Percentiles rank a stretch among this genome's conserved stretches.
Conservation (phyloP, 495 filamentous ascomycete species). For the Neurospora intermedia region DNA sequence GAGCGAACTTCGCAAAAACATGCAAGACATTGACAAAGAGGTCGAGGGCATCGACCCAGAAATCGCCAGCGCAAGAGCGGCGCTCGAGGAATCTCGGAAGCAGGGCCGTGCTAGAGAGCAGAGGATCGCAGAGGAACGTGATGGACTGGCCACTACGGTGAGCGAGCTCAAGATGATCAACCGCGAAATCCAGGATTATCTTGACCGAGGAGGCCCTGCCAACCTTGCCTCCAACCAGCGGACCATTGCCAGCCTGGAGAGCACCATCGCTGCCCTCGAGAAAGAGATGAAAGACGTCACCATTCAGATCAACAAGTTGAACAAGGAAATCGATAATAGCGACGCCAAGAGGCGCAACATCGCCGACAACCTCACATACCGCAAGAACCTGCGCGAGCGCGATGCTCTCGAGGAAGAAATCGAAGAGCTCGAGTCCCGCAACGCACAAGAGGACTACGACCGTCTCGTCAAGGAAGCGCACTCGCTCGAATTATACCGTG, state of each 20-base stretch:
- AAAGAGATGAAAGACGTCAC: constrained; percentile 56
- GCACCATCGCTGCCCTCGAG: constrained; percentile 54
- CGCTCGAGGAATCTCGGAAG: constrained; percentile 62
- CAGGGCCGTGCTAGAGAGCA: constrained; percentile 64
- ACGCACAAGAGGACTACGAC: constrained; percentile 71
- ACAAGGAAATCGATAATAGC: constrained; percentile 64
- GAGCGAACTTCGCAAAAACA: constrained; percentile 52
- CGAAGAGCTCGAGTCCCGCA: constrained; percentile 61
- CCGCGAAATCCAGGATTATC: constrained; percentile 69
- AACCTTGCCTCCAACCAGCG: constrained; percentile 59
- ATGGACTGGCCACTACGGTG: constrained; percentile 57
- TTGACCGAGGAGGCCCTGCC: constrained; percentile 59
- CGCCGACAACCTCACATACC: constrained; percentile 75
- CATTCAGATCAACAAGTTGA: constrained; percentile 62
- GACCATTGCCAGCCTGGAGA: constrained; percentile 56
- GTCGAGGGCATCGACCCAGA: constrained; percentile 60
- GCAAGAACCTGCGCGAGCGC: constrained; percentile 57
- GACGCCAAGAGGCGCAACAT: constrained; percentile 73
- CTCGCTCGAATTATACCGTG: constrained; percentile 48
- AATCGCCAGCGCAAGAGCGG: constrained; percentile 59
- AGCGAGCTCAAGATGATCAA: constrained; percentile 66
- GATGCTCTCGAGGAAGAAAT: constrained; percentile 60
- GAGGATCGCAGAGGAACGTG: constrained; percentile 59
- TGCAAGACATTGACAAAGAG: constrained; percentile 56
- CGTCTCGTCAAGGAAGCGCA: constrained; percentile 59